Base-by-base conservation (phyloP, 768 basidiomycete genomes). In the Hygrophorus pudorinus region DNA sequence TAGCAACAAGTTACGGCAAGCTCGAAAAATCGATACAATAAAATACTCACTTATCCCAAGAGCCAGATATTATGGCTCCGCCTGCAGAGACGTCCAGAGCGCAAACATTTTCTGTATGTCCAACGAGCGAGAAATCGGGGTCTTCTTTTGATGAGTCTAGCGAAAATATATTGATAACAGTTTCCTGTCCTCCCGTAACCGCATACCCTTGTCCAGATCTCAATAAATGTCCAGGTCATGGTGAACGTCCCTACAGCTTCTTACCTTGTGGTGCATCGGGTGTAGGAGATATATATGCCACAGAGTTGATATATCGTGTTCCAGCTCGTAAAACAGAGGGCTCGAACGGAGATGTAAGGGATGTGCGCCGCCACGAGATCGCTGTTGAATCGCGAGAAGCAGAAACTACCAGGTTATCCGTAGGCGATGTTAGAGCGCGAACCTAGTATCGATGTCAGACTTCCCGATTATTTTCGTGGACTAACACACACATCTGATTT, bases 381-480 rank as follows among this genome's bases (percentile, higher is more conserved):
- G 90, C 86, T 33, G 90, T 88, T 12, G 85, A 70, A 71, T 97
- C 93, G 58, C 93, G 79, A 37, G 93, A 96, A 48, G 85, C 86
- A 16, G 92, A 96, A 49, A 98, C 71, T 51, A 97, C 67, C 50
- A 90, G 72, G 53, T 79, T 68, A 61, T 86, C 68, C 21, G 78
- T 77, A 29, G 90, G 87, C 35, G 87, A 79, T 42, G 66, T 76
- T 49, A 97, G 68, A 29, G 79, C 84, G 57, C 90, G 83, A 51
- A 94, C 91, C 89, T 94, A 57, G 30, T 54, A 53, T 55, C 44
- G 42, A 29, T 49, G 44, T 49, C 45, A 48, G 59, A 49, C 56
- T 50, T 53, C 58, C 38, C 55, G 50, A 48, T 32, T 42, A 14
- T 39, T 42, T 31, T 39, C 11, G 42, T 41, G 41, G n/a, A 16